phyloP scores from a whole-genome alignment of 345 rosid species.

The Stellera chamaejasme region DNA sequence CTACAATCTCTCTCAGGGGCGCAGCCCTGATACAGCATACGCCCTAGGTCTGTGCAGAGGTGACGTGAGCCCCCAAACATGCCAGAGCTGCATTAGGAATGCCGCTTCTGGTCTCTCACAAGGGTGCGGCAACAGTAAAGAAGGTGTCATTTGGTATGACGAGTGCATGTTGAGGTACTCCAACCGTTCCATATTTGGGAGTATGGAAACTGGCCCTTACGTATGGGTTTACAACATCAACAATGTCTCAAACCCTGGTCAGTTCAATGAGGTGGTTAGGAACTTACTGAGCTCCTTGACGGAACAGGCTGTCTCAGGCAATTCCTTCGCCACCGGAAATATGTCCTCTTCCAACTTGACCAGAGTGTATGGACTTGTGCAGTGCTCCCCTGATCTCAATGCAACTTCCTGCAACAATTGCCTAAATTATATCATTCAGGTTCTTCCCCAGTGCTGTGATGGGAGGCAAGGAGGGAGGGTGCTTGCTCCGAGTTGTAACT shows the following conservation, averaged over 20 bases:
- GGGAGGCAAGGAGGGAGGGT: conserved; percentile 22
- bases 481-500: conserved; percentile 24
- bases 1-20: conserved; percentile 5
- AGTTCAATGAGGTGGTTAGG: conserved; percentile 3
- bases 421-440: neutral
- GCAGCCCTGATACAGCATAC: neutral
- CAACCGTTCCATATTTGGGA: conserved; percentile 3
- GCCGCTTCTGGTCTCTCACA: neutral
- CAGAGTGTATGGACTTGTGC: conserved; percentile 14
- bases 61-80: neutral
- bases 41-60: conserved; percentile 4
- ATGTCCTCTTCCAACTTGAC: neutral
- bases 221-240: neutral
- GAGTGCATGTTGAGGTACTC: conserved; percentile 7
- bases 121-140: neutral
- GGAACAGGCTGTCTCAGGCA: neutral
- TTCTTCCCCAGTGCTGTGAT: neutral
- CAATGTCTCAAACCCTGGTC: neutral
- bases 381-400: conserved; percentile 20
- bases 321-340: conserved; percentile 7
- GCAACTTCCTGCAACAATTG: conserved; percentile 10
- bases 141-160: conserved; percentile 7
- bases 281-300: neutral
- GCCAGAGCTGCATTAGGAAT: neutral
- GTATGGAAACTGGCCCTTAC: neutral